phyloP scores from a whole-genome alignment of 768 basidiomycete species.

The Boletus patriciae region DNA sequence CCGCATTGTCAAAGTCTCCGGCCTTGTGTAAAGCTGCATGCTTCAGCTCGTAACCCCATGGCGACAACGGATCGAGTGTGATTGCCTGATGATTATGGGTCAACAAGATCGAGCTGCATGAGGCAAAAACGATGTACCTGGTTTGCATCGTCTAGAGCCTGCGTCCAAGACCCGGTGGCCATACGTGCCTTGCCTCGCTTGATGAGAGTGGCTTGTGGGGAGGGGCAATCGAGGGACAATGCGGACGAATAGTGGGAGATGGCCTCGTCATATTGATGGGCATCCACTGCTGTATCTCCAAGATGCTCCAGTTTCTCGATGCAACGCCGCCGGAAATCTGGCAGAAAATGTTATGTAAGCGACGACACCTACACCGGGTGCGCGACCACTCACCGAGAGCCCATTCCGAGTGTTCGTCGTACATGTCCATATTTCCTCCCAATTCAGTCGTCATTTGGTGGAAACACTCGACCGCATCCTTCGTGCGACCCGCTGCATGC shows the following conservation, averaged over 20 bases:
- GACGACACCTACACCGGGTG: no score
- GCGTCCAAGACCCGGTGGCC: not conserved
- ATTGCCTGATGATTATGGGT: not conserved
- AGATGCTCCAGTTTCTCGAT: no score
- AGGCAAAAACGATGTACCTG: not conserved
- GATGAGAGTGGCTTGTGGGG: not conserved
- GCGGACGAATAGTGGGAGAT: not conserved
- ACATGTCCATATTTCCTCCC: no score
- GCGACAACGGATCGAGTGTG: not conserved
- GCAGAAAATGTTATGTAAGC: no score
- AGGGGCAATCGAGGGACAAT: not conserved
- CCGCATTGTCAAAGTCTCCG: not conserved
- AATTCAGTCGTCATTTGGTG: no score
- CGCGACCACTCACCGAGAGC: no score
- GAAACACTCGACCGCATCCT: no score
- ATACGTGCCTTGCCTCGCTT: not conserved
- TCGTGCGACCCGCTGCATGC: no score
- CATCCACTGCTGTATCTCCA: no score
- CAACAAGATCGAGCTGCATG: not conserved
- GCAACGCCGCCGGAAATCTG: no score
- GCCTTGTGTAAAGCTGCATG: not conserved
- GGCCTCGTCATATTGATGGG: no score
- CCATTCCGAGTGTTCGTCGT: no score
- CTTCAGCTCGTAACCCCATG: not conserved
- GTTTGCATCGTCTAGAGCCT: not conserved